These are phyloP conservation scores for Geotrichum candidum DNA, from an alignment of 1,139 yeast species.

Conservation along the genomic window DNA sequence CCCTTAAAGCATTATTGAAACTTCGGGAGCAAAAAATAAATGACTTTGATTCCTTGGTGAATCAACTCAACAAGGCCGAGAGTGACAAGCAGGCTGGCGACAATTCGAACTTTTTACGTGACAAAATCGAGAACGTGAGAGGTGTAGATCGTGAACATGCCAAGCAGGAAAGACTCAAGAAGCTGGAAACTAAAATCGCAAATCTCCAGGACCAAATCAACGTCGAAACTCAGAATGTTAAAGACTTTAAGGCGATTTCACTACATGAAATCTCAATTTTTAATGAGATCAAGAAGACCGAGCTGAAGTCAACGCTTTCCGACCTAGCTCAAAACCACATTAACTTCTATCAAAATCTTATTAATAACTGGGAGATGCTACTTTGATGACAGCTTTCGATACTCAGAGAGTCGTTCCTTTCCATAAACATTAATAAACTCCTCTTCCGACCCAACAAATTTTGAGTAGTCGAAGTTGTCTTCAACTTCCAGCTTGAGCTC, in stretches of 20 bases:
- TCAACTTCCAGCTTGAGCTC: slow-evolving; percentile 68
- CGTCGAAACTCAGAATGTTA: slow-evolving; percentile 63
- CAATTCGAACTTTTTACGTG: slow-evolving; percentile 48
- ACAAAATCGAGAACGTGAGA: slow-evolving; percentile 52
- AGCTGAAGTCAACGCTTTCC: slow-evolving; percentile 64
- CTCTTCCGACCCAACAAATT: slow-evolving; percentile 40
- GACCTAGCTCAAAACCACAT: slow-evolving; percentile 72
- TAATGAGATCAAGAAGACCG: slow-evolving; percentile 72
- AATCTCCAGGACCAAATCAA: slow-evolving; percentile 53
- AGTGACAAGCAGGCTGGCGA: slow-evolving; percentile 63
- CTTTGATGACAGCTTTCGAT: slow-evolving; percentile 2
- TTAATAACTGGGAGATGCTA: slow-evolving; percentile 13
- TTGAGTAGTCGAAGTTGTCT: slow-evolving; percentile 39
- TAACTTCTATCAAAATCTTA: slow-evolving; percentile 49
- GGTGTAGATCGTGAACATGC: slow-evolving; percentile 56
- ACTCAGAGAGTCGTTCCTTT: slow-evolving; percentile 30
- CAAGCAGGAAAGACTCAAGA: slow-evolving; percentile 46
- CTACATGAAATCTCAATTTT: slow-evolving; percentile 72
- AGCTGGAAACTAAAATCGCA: slow-evolving; percentile 52
- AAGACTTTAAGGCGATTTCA: slow-evolving; percentile 60
- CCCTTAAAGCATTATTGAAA: slow-evolving; percentile 70
- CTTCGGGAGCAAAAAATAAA: slow-evolving; percentile 85
- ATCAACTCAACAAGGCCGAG: slow-evolving; percentile 66
- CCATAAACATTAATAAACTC: slow-evolving; percentile 52
- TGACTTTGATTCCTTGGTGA: slow-evolving; percentile 81